Evolutionary conservation across 2,329 filamentous ascomycete species (phyloP), one percentile per base, ranked within the genome.

Genomic region (Aspergillus ochraceus): DNA sequence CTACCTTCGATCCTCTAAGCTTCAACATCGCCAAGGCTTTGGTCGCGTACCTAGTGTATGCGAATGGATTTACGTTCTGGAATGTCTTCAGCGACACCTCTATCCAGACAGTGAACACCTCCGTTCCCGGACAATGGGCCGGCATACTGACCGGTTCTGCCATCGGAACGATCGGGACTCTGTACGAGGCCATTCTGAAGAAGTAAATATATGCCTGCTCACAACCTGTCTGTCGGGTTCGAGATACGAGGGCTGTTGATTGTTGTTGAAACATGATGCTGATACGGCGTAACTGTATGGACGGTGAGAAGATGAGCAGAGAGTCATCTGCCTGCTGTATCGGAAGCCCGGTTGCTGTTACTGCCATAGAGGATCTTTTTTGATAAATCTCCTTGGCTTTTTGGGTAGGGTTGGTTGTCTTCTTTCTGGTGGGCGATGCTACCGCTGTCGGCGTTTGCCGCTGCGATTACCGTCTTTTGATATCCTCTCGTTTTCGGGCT

Each of bases 1-100:
- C 70, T 6, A 71, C 63, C 47, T 87, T 94, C 64, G 95, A 99
- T 74, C 93, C 93, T 4, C 80, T 98, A 71, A 90, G 89, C 22
- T 99, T 96, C 79, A 96, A 93, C 79, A 88, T 98, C 59, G 86
- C 86, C 68, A 97, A 97, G 81, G 93, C 90, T 0, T 74, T 98
- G 57, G 77, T 93, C 60, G 88, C 90, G 8, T 97, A 90, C 75
- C 83, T 94, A 36, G 88, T 97, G 19, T 97, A 93, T 72, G 86
- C 83, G 10, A 86, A 74, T 9, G 68, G 72, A 20, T 77, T 77
- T 63, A 71, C 66, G 26, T 75, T 78, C 59, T 75, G 70, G 65
- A 69, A 73, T 19, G 26, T 77, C 10, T 80, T 72, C 64, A 74
- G 70, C 63, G 60, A 65, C 24, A 67, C 65, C 52, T 72, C 76